Evolutionary conservation across 2,329 filamentous ascomycete species (phyloP), one percentile per base, ranked within the genome.

Genomic region (Trichoderma endophyticum): DNA sequence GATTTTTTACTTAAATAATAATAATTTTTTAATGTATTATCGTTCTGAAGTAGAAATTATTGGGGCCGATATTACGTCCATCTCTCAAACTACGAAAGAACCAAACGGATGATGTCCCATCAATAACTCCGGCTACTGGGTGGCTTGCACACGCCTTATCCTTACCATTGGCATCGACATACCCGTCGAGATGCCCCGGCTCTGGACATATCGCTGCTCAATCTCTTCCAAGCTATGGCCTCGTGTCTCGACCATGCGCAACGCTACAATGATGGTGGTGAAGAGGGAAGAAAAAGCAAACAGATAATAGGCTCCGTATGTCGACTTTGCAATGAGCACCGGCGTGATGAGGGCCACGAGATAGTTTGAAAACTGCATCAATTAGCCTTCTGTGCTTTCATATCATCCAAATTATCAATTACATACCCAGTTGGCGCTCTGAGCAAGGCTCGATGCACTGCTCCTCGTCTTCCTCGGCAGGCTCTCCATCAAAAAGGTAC

Each of bases 401-500:
- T 14, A 18, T 6, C n/a, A 48, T 3, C 8, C 18, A 6, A 36
- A 28, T 3, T 1, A 9, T 61, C 56, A 6, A 11, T 4, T 2
- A 76, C 79, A 72, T 60, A 83, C 81, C 82, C 86, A 89, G 62
- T 88, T 88, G 18, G 83, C 82, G 3, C 86, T 84, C 71, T 88
- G 85, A 1, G 86, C 87, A 32, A 89, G 77, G 61, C 84, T 85
- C 0, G 85, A 87, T 1, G 87, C 87, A 15, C 84, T 85, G 2
- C 86, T 87, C 2, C 88, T 81, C 0, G 87, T 89, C 11, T 81
- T 80, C 26, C 85, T 81, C 0, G 88, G 87, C 75, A 89, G 85
- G 57, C 88, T 89, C 76, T 90, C 88, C 0, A 86, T 83, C 0
- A 85, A 80, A 74, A 87, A 90, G 0, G 89, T 85, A 56, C 85